Evolutionary conservation across 1,284 basidiomycete species (phyloP), one percentile per base, ranked within the genome.

Genomic region (Microbotryum saponariae): DNA sequence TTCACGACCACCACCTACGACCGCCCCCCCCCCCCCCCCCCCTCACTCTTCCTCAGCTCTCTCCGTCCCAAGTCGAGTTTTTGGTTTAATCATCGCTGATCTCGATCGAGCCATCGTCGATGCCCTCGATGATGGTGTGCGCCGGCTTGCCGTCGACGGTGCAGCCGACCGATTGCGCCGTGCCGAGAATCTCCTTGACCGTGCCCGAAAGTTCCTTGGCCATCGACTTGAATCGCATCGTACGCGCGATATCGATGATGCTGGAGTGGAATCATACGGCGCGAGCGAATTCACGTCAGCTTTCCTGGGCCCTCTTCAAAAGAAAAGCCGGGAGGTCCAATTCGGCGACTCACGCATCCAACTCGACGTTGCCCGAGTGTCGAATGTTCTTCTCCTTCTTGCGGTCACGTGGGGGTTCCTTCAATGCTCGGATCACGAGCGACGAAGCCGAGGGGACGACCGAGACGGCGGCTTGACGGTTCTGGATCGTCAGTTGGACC

Each of bases 361-460:
- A 82, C 63, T 92, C 77, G 72, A 99, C 84, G 82, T 97, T 98
- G 69, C 96, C 96, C 66, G 80, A 80, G 84, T 99, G 96, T 79
- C 92, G 93, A 81, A 97, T 94, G 84, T 98, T 98, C 84, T 99
- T 99, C 84, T 97, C 92, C 86, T 99, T 99, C 82, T 99, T 99
- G 74, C 96, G 87, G 82, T 98, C 94, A 77, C 94, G 91, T 74
- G 91, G 91, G 71, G 94, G 94, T 83, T 98, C 89, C 81, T 99
- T 99, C 77, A 99, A 87, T 68, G 96, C 94, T 76, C 87, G 87
- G 82, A 99, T 97, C 79, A 99, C 92, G 59, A 99, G 86, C 62
- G 96, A 94, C 54, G 91, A 96, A 61, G 96, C 94, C 59, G 93
- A 93, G 73, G 96, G 96, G 62, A 99, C 96, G 73, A 99, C 92